Evolutionary conservation across 441 rosid genomes (phyloP).

Genomic region (Syzygium syzygioides): DNA sequence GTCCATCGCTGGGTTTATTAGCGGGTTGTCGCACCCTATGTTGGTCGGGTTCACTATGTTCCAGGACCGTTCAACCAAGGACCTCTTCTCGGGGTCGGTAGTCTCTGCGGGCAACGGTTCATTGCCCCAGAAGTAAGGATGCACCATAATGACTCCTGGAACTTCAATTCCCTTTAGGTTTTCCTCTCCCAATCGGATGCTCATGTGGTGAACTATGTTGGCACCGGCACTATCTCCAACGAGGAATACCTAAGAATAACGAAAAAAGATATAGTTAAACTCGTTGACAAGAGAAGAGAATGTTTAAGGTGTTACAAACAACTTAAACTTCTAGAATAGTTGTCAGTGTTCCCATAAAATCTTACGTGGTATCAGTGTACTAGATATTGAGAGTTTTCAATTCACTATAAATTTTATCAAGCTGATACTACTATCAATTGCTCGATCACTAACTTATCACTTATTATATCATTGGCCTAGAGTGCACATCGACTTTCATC

Average conservation of each 20-base stretch:
- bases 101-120: constrained; percentile 3
- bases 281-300: not conserved
- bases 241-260: not conserved
- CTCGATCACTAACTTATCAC: not conserved
- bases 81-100: not conserved
- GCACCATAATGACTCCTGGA: not conserved
- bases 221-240: constrained; percentile 13
- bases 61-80: not conserved
- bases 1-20: not conserved
- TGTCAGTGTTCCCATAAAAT: not conserved
- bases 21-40: not conserved
- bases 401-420: not conserved
- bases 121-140: constrained; percentile 8
- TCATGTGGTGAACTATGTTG: constrained; percentile 4
- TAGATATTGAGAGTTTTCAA: not conserved
- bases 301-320: not conserved
- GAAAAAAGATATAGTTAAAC: not conserved
- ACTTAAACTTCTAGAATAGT: not conserved
- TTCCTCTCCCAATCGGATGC: not conserved
- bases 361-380: not conserved
- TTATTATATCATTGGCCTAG: not conserved
- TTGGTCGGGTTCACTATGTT: not conserved
- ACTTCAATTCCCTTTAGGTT: not conserved
- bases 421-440: not conserved
- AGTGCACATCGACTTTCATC: not conserved